phyloP scores from a whole-genome alignment of 1,284 basidiomycete genomes.

The Ganoderma resinaceum region DNA sequence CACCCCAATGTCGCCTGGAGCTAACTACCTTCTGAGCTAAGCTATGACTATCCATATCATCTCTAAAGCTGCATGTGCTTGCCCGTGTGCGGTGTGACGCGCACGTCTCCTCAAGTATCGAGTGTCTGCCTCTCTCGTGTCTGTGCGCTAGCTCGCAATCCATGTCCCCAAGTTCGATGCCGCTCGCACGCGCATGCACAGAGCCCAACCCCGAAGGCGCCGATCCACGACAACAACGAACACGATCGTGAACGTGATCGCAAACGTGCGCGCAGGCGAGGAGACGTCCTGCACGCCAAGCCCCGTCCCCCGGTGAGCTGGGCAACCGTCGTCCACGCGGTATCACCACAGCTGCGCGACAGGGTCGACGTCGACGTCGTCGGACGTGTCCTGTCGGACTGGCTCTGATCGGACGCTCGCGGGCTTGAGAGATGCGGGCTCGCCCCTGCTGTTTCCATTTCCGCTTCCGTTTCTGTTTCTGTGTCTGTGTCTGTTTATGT shows the following conservation, averaged over 20 bases:
- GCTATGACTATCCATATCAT: too few species aligned
- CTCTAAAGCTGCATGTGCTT: neutral
- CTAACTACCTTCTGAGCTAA: too few species aligned
- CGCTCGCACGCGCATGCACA: neutral
- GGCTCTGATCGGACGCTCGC: slow-evolving; percentile 5
- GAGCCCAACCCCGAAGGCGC: neutral
- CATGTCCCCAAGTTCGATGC: neutral
- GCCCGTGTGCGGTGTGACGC: neutral
- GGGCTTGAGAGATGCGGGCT: neutral
- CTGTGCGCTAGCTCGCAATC: neutral
- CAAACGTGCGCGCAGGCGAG: neutral
- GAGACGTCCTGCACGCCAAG: neutral
- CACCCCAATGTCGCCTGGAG: too few species aligned
- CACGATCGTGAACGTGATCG: neutral
- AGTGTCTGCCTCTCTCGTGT: neutral
- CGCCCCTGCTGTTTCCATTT: neutral
- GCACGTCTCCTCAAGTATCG: neutral
- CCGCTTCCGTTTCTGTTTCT: neutral
- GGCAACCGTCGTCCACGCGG: neutral
- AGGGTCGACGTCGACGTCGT: too few species aligned
- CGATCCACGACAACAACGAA: neutral
- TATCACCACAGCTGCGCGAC: neutral
- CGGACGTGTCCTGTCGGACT: slow-evolving; percentile 15
- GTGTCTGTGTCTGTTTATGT: too few species aligned
- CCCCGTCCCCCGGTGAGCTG: too few species aligned